These are phyloP conservation scores for Lichtheimia corymbifera DNA, from an alignment of 371 early-diverging fungal species.

Conservation along the genomic window DNA sequence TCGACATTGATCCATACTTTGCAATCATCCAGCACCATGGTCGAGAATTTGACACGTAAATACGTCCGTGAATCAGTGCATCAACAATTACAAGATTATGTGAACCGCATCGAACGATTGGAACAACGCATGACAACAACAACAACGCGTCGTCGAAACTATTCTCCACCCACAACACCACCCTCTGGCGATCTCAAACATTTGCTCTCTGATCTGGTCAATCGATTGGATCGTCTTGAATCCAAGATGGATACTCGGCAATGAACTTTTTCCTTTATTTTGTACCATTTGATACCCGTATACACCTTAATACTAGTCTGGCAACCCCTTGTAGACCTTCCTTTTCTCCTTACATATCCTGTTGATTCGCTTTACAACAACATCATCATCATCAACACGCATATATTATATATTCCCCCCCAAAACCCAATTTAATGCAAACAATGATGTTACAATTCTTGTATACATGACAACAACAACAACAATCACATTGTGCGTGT, in stretches of 20 bases:
- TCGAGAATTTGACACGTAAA: conserved; percentile 72
- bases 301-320: conserved; percentile 11
- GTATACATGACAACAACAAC: too few species aligned
- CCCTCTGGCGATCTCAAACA: conserved; percentile 9
- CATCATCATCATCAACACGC: too few species aligned
- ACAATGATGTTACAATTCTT: too few species aligned
- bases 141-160: conserved; percentile 1
- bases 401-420: too few species aligned
- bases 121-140: conserved; percentile 19
- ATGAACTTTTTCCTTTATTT: conserved; percentile 11
- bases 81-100: conserved; percentile 20
- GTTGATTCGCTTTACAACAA: neutral
- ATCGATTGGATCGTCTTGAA: conserved; percentile 39
- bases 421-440: too few species aligned
- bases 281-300: conserved; percentile 7
- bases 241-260: conserved; percentile 24
- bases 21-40: conserved; percentile 69
- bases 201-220: conserved; percentile 28
- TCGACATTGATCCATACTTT: conserved; percentile 74
- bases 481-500: too few species aligned
- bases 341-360: neutral
- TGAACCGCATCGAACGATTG: conserved; percentile 22
- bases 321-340: conserved; percentile 2
- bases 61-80: conserved; percentile 47
- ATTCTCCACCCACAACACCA: conserved; percentile 18